A percentile compares a stretch with the other conserved stretches of the same genome.
Evolutionary conservation across 2,329 filamentous ascomycete genomes (phyloP).

Genomic region (Magnaporthiopsis incrustans): DNA sequence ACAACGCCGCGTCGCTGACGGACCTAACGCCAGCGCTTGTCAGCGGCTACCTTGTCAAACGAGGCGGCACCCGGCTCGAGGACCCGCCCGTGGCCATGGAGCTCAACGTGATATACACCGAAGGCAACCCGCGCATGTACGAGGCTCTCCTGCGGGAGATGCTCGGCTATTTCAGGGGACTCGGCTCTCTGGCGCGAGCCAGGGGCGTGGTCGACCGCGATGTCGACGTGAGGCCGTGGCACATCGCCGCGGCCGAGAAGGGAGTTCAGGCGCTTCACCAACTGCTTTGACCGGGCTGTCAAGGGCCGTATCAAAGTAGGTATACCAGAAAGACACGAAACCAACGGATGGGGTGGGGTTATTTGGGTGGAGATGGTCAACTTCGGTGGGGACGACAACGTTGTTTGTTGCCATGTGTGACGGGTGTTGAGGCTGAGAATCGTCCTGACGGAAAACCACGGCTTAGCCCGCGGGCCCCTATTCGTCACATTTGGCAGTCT

Average conservation of each 20-base stretch:
- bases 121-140: constrained; percentile 44
- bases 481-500: not conserved
- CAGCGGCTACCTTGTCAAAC: constrained; percentile 60
- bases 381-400: not conserved
- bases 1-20: constrained; percentile 40
- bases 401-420: not conserved
- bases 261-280: constrained; percentile 57
- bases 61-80: constrained; percentile 45
- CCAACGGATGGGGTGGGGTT: not conserved
- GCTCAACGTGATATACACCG: constrained; percentile 53
- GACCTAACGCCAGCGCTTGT: constrained; percentile 50
- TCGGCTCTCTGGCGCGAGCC: constrained; percentile 61
- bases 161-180: constrained; percentile 57
- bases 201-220: constrained; percentile 53
- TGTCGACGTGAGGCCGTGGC: constrained; percentile 64
- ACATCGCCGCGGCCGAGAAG: constrained; percentile 64
- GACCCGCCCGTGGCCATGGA: constrained; percentile 55
- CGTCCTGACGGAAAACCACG: not conserved
- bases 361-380: not conserved
- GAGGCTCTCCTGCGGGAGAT: constrained; percentile 65
- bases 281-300: constrained; percentile 41
- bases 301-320: too few relatives aligned
- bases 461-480: not conserved
- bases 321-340: not conserved
- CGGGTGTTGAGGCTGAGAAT: not conserved